phyloP scores from a whole-genome alignment of 345 rosid genomes.

The Salix suchowensis region DNA sequence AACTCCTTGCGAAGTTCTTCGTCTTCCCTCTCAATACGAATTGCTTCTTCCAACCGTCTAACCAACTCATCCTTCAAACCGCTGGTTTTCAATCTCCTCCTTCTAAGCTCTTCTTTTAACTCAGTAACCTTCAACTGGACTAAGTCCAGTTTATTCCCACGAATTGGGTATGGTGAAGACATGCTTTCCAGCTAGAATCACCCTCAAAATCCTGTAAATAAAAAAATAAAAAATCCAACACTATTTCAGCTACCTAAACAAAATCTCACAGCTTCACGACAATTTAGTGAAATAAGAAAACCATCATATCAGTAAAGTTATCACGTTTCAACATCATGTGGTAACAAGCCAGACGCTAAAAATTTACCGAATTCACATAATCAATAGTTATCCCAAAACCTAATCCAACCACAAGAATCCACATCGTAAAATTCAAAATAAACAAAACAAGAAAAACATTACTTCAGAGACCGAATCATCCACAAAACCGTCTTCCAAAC shows the following conservation, averaged over 20 bases:
- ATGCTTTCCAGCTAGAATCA: slow-evolving; percentile 34
- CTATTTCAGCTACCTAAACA: background rate
- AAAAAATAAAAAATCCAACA: slow-evolving; percentile 8
- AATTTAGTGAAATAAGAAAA: background rate
- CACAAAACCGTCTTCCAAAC: background rate
- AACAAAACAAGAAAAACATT: too few species aligned
- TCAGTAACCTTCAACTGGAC: slow-evolving; percentile 94
- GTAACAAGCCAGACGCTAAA: background rate
- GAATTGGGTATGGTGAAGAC: slow-evolving; percentile 70
- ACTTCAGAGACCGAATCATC: background rate
- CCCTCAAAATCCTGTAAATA: slow-evolving; percentile 20
- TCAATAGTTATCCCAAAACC: background rate
- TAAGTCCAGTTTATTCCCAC: slow-evolving; percentile 60
- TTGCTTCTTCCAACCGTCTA: slow-evolving; percentile 70
- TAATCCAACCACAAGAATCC: background rate
- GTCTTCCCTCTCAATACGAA: slow-evolving; percentile 58
- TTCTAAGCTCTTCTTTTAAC: slow-evolving; percentile 91
- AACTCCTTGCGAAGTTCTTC: slow-evolving; percentile 39
- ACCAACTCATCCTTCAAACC: slow-evolving; percentile 92
- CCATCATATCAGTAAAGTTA: background rate
- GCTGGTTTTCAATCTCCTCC: slow-evolving; percentile 51
- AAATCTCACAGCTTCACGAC: background rate
- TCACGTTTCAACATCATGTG: background rate
- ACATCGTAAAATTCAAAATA: background rate
- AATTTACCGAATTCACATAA: background rate